Percentiles rank a stretch among this genome's conserved stretches.
Evolutionary conservation across 345 rosid genomes (phyloP).

Genomic region (Citrus trifoliata): DNA sequence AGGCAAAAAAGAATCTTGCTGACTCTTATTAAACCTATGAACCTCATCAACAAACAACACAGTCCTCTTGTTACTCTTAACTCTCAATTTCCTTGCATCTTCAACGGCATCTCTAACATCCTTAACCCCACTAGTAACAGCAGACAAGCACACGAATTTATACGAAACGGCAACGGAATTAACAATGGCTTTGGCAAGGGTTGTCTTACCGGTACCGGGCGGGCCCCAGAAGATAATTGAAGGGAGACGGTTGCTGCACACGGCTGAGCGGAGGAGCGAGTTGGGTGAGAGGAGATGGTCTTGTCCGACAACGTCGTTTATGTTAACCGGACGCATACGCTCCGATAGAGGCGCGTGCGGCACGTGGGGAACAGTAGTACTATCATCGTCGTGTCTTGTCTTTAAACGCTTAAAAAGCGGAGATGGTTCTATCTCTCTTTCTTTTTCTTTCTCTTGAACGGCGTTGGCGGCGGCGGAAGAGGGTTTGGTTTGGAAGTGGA

Average conservation of each 20-base stretch:
- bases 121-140: slow-evolving; percentile 72
- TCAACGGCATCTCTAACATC: slow-evolving; percentile 78
- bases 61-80: slow-evolving; percentile 44
- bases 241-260: slow-evolving; percentile 55
- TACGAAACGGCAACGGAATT: slow-evolving; percentile 40
- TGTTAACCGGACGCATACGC: slow-evolving; percentile 72
- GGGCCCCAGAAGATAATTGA: slow-evolving; percentile 86
- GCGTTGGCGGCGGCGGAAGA: slow-evolving; percentile 14
- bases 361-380: slow-evolving; percentile 13
- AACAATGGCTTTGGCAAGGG: slow-evolving; percentile 63
- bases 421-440: neutral
- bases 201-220: slow-evolving; percentile 89
- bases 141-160: slow-evolving; percentile 63
- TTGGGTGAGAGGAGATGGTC: slow-evolving; percentile 57
- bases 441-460: neutral
- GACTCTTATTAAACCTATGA: slow-evolving; percentile 79
- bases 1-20: slow-evolving; percentile 82
- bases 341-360: slow-evolving; percentile 57
- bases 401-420: slow-evolving; percentile 39
- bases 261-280: slow-evolving; percentile 59
- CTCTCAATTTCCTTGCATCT: slow-evolving; percentile 49
- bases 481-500: slow-evolving; percentile 31
- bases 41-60: slow-evolving; percentile 82
- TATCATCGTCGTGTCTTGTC: neutral
- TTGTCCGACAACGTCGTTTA: slow-evolving; percentile 79